Conservation (phyloP, 148 eudicot species). For the Fagopyrum homotropicum region DNA sequence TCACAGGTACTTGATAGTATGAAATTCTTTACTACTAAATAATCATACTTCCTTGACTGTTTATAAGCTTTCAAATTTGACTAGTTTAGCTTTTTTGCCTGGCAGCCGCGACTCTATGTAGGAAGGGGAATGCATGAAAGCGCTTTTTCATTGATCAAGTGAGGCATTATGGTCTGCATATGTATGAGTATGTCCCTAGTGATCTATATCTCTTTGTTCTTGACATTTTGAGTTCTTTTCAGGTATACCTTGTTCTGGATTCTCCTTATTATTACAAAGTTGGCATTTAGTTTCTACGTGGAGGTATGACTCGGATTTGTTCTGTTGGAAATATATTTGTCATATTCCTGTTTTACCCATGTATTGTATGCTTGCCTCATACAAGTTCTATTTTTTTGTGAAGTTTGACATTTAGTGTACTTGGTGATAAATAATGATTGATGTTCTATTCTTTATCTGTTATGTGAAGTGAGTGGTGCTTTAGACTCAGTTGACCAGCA, state of each 20-base stretch:
- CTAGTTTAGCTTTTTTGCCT: background rate
- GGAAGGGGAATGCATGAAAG: conserved; percentile 99
- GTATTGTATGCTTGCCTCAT: background rate
- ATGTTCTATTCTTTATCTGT: background rate
- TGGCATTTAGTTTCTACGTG: conserved; percentile 86
- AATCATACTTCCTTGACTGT: background rate
- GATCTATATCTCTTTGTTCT: background rate
- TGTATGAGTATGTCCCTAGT: background rate
- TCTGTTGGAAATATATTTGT: background rate
- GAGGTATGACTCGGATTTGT: conserved; percentile 48
- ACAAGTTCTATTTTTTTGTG: background rate
- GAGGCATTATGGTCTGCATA: conserved; percentile 20
- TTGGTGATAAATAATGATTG: background rate
- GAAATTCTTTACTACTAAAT: background rate
- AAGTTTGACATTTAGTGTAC: background rate
- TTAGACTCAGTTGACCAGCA: background rate
- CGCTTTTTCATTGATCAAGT: conserved; percentile 93
- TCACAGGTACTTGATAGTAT: conserved; percentile 58
- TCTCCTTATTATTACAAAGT: conserved; percentile 73
- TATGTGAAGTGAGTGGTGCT: background rate
- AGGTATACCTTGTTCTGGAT: conserved; percentile 97
- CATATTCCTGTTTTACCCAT: background rate
- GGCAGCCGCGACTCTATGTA: conserved; percentile 96
- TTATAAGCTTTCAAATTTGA: background rate
- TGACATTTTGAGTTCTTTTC: conserved; percentile 20